Evolutionary conservation across 345 rosid species (phyloP).

Genomic region (Cochlearia excelsa): DNA sequence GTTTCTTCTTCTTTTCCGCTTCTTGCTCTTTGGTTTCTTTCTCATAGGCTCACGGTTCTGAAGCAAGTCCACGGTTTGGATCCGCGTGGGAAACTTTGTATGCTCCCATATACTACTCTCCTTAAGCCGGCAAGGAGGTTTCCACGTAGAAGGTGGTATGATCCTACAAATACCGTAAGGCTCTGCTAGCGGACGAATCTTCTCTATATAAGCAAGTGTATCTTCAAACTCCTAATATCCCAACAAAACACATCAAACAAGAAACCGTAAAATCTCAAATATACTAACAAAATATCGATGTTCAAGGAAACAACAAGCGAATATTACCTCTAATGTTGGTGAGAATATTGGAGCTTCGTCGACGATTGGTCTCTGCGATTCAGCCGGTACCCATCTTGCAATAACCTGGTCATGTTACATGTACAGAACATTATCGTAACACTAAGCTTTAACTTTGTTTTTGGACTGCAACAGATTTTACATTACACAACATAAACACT

Average conservation of each 20-base stretch:
- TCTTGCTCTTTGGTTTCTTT: slow-evolving; percentile 52
- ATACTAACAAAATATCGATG: background rate
- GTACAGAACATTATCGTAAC: background rate
- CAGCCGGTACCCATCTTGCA: slow-evolving; percentile 64
- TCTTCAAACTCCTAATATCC: slow-evolving; percentile 77
- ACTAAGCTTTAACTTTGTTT: too few relatives aligned
- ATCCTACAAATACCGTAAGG: slow-evolving; percentile 82
- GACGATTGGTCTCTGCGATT: slow-evolving; percentile 55
- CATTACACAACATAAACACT: background rate
- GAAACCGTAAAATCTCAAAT: background rate
- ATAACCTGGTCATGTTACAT: slow-evolving; percentile 38
- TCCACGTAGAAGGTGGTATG: slow-evolving; percentile 77
- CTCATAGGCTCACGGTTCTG: slow-evolving; percentile 82
- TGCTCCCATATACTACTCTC: slow-evolving; percentile 53
- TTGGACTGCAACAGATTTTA: background rate
- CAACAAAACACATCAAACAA: background rate
- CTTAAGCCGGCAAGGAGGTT: slow-evolving; percentile 67
- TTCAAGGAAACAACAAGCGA: background rate
- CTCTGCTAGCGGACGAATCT: slow-evolving; percentile 63
- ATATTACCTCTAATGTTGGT: slow-evolving; percentile 69
- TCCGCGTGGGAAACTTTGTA: slow-evolving; percentile 71
- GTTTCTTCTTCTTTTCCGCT: slow-evolving; percentile 54
- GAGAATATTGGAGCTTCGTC: slow-evolving; percentile 72
- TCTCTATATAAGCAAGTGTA: slow-evolving; percentile 67
- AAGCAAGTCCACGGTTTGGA: slow-evolving; percentile 69